Evolutionary conservation across 1,139 yeast species (phyloP).

Genomic region (Pichia sp.): DNA sequence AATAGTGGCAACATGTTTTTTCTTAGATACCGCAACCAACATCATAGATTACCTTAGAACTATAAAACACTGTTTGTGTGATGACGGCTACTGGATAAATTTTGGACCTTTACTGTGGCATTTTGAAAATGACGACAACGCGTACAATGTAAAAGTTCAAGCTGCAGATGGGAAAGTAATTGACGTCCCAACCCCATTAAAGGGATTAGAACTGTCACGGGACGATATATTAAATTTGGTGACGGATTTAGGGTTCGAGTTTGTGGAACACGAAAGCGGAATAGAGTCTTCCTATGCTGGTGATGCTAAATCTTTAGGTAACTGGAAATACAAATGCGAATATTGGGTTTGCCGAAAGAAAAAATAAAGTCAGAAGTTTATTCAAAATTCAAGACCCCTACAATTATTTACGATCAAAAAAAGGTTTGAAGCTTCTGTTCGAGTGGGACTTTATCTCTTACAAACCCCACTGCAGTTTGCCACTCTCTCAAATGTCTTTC

Average conservation of each 20-base stretch:
- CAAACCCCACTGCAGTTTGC: constrained; percentile 22
- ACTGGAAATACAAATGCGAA: constrained; percentile 60
- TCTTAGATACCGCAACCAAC: constrained; percentile 75
- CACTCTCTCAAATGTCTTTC: constrained; percentile 20
- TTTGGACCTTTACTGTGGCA: constrained; percentile 89
- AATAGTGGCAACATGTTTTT: constrained; percentile 66
- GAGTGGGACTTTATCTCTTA: constrained; percentile 10
- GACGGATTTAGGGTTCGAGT: constrained; percentile 49
- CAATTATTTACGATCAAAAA: background rate
- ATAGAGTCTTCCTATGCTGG: constrained; percentile 54
- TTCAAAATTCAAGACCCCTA: background rate
- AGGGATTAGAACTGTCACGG: constrained; percentile 61
- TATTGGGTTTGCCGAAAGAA: constrained; percentile 59
- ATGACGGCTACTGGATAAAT: constrained; percentile 72
- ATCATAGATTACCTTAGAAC: constrained; percentile 64
- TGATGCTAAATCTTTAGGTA: constrained; percentile 51
- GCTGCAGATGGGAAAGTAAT: constrained; percentile 31
- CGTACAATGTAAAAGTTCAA: constrained; percentile 26
- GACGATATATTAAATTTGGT: constrained; percentile 55
- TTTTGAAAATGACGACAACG: constrained; percentile 53
- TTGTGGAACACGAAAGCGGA: constrained; percentile 43
- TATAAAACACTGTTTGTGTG: constrained; percentile 47
- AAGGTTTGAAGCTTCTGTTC: constrained; percentile 7
- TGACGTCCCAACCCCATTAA: constrained; percentile 33
- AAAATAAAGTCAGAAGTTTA: background rate